Conservation (phyloP, 345 rosid species). For the Moricandia moricandioides region DNA sequence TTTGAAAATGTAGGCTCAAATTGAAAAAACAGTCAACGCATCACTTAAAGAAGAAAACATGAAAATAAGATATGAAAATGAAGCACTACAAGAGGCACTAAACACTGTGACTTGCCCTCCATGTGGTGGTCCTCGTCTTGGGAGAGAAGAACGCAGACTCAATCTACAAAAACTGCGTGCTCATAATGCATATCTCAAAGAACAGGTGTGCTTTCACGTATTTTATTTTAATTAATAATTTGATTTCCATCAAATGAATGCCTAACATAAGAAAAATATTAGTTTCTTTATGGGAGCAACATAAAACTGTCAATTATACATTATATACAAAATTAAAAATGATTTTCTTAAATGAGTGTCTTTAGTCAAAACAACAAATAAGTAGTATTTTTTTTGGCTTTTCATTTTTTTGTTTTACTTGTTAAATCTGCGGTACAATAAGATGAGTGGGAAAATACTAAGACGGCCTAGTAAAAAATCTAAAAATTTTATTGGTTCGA, state of each 20-base stretch:
- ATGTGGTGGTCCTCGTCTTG: constrained; percentile 68
- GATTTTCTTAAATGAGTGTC: not conserved
- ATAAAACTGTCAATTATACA: not conserved
- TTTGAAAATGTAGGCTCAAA: constrained; percentile 43
- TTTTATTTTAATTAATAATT: not conserved
- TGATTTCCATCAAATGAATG: not conserved
- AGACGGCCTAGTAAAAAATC: too few species aligned
- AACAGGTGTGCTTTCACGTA: constrained; percentile 41
- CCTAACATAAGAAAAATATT: not conserved
- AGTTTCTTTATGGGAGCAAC: not conserved
- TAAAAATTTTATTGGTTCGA: too few species aligned
- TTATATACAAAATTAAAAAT: not conserved
- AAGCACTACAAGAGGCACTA: constrained; percentile 51
- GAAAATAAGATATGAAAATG: constrained; percentile 51
- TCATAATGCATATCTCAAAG: constrained; percentile 50
- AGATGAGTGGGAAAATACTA: too few species aligned
- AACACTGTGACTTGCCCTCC: constrained; percentile 58
- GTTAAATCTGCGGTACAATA: not conserved
- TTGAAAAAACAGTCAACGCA: constrained; percentile 50
- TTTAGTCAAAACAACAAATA: not conserved
- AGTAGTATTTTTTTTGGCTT: not conserved
- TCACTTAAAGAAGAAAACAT: constrained; percentile 56
- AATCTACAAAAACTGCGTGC: constrained; percentile 41
- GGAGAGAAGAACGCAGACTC: constrained; percentile 42
- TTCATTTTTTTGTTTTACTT: not conserved